Conservation (phyloP, 129 eudicot genomes). For the Chrysanthemum seticuspe region DNA sequence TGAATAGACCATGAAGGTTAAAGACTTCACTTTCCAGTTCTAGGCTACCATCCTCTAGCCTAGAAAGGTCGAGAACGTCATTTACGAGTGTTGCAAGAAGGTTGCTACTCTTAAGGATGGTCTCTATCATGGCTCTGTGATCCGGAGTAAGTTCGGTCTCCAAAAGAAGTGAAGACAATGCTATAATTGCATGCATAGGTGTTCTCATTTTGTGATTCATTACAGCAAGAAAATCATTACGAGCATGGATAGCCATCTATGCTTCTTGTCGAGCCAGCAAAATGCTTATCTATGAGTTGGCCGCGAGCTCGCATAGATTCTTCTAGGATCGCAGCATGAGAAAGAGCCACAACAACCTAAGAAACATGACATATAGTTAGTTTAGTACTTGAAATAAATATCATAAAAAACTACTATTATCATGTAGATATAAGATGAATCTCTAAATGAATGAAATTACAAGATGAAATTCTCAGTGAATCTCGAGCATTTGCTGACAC, state of each 20-base stretch:
- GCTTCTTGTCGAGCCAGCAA: conserved; percentile 64
- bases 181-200: conserved; percentile 60
- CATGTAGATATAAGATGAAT: background rate
- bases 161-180: conserved; percentile 51
- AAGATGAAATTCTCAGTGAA: too few relatives aligned
- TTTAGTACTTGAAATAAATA: conserved; percentile 10
- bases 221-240: conserved; percentile 58
- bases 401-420: background rate
- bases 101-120: conserved; percentile 57
- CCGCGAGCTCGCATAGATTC: conserved; percentile 67
- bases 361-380: background rate
- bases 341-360: conserved; percentile 75
- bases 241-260: conserved; percentile 70
- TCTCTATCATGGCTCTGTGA: conserved; percentile 64
- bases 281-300: conserved; percentile 63
- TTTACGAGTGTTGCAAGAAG: conserved; percentile 56
- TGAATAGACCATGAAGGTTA: conserved; percentile 47
- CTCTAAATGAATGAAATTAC: too few relatives aligned
- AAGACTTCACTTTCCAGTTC: conserved; percentile 42
- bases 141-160: conserved; percentile 67
- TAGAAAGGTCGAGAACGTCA: conserved; percentile 65
- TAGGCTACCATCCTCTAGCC: conserved; percentile 66
- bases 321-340: conserved; percentile 67
- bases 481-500: too few relatives aligned
- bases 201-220: conserved; percentile 73